These are phyloP conservation scores for Microstroma glucosiphilum DNA, from an alignment of 1,284 basidiomycete genomes.

Conservation along the genomic window DNA sequence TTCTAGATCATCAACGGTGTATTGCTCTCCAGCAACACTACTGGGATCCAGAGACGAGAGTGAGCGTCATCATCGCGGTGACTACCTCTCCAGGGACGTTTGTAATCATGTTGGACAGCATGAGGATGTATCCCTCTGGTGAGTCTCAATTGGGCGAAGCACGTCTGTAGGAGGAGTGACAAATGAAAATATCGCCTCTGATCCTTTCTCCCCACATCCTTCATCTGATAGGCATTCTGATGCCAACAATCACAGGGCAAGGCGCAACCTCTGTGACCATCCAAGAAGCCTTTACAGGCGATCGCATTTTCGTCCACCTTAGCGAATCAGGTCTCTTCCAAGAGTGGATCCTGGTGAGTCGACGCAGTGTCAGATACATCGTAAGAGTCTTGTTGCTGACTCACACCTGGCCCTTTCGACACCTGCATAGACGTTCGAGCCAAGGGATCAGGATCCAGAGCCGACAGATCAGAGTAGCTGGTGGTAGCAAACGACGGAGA, in stretches of 20 bases:
- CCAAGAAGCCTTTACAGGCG: constrained; percentile 9
- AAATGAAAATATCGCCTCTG: neutral
- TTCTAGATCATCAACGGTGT: constrained; percentile 24
- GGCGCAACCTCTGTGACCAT: constrained; percentile 10
- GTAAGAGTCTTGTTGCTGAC: neutral
- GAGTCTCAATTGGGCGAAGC: neutral
- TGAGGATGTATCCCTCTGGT: constrained; percentile 26
- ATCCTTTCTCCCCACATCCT: neutral
- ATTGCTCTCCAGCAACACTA: constrained; percentile 25
- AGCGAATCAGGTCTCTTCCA: neutral
- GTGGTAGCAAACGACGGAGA: neutral
- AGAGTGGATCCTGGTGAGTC: constrained; percentile 3
- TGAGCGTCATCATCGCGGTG: constrained; percentile 21
- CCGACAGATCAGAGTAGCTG: neutral
- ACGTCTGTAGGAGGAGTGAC: neutral
- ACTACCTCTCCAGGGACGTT: constrained; percentile 27
- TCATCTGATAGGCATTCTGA: neutral
- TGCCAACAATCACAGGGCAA: constrained; percentile 5
- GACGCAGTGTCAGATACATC: neutral
- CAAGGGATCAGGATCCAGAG: constrained; percentile 4
- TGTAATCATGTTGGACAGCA: constrained; percentile 28
- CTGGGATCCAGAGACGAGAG: constrained; percentile 25
- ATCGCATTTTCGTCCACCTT: constrained; percentile 2
- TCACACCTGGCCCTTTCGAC: neutral
- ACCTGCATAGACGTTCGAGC: neutral